These are phyloP conservation scores for Fusarium citri DNA, from an alignment of 2,329 filamentous ascomycete species.

Conservation along the genomic window DNA sequence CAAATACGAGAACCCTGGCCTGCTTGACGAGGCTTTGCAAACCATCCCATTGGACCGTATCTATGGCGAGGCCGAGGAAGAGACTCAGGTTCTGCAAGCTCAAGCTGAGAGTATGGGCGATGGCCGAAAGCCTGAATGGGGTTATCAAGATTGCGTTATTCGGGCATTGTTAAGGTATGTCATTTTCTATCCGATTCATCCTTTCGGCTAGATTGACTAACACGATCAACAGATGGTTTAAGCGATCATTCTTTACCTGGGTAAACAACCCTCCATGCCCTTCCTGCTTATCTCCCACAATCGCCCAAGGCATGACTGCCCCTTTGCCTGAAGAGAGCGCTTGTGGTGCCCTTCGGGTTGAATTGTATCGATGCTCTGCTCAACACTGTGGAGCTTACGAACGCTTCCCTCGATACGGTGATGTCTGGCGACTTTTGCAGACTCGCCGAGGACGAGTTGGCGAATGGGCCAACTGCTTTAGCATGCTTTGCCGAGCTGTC, in stretches of 20 bases:
- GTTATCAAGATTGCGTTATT: conserved; percentile 97
- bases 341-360: conserved; percentile 86
- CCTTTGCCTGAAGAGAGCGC: conserved; percentile 91
- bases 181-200: not conserved
- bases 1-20: conserved; percentile 95
- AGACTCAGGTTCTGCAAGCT: conserved; percentile 86
- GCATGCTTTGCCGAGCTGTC: conserved; percentile 95
- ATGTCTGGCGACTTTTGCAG: conserved; percentile 92
- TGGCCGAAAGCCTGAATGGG: conserved; percentile 87
- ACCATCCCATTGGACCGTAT: conserved; percentile 90
- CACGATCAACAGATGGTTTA: conserved; percentile 76
- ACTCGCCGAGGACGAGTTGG: conserved; percentile 87
- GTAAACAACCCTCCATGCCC: conserved; percentile 94
- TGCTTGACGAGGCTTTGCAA: conserved; percentile 90
- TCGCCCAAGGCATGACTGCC: conserved; percentile 83
- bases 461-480: conserved; percentile 99
- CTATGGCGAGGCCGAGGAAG: conserved; percentile 94
- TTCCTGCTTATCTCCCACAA: conserved; percentile 83
- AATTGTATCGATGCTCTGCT: conserved; percentile 89
- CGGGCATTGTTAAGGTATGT: conserved; percentile 83
- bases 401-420: conserved; percentile 92
- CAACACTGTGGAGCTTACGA: conserved; percentile 81
- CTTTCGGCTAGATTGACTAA: conserved; percentile 28
- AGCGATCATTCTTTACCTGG: conserved; percentile 93
- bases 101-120: conserved; percentile 89